Evolutionary conservation across 352 stramenopile species (phyloP), one percentile per base, ranked within the genome.

Genomic region (Thalassiosira mediterranea): DNA sequence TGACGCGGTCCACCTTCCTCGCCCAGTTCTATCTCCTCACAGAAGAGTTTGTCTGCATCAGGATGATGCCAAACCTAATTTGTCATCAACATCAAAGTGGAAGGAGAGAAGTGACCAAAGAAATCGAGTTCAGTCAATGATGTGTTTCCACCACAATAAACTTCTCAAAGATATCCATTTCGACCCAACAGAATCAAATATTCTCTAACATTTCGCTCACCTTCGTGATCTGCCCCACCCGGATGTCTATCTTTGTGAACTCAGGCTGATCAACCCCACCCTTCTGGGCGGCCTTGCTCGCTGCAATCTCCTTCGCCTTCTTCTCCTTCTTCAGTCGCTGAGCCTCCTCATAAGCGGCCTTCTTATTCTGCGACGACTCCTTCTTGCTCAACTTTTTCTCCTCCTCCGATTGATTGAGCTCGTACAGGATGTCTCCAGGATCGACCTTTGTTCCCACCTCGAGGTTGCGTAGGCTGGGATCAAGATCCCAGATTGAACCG

Each of bases 11-110:
- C 81, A 31, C 52, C 57, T 58, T 90, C 76, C 48, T 95, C 91
- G 26, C 97, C 97, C 38, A 99, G 82, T 81, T 99, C 95, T 92
- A 99, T 99, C 88, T 99, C 96, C 86, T 99, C 97, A 76, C 97
- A 99, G 82, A 96, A 99, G 1, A 99, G 90, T 80, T 98, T 98
- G 42, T 97, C 94, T 19, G 91, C 83, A 11, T 90, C 86, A 47
- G 89, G 83, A 76, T 97, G 94, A 49, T 94, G 64, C 94, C 93
- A 97, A 44, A 94, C 78, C 72, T 90, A 57, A 11, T 65, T 19
- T 8, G 72, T 61, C 25, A 70, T 21, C 17, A 53, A 29, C 3
- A 32, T 46, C 13, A 23, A 60, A 8, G 26, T 49, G 4, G 19
- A 17, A 48, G 28, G 34, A 42, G 34, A 7, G 13, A 13, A 7